Evolutionary conservation across 371 early-diverging fungal genomes (phyloP).

Genomic region (Caulochytrium protostelioides): DNA sequence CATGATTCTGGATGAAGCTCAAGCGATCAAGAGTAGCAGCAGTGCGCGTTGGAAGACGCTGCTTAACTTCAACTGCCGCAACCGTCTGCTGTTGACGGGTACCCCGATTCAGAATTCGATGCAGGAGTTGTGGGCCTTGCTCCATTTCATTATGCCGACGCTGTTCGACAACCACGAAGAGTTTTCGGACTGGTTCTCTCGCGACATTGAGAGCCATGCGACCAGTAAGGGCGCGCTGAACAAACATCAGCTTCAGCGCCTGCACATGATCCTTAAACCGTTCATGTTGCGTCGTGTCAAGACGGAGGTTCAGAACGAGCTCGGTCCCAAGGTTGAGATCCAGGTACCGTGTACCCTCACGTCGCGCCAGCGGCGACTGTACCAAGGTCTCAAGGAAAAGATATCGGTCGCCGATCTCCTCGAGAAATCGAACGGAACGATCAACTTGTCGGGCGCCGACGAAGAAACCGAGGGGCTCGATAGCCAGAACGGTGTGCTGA

Average conservation of each 20-base stretch:
- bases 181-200: conserved; percentile 87
- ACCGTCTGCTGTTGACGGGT: conserved; percentile 80
- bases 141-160: conserved; percentile 97
- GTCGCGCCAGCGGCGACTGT: conserved; percentile 56
- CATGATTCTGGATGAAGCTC: conserved; percentile 96
- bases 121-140: conserved; percentile 90
- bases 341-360: conserved; percentile 26
- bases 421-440: conserved; percentile 48
- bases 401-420: conserved; percentile 61
- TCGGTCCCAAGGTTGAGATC: conserved; percentile 52
- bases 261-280: conserved; percentile 93
- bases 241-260: conserved; percentile 65
- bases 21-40: conserved; percentile 84
- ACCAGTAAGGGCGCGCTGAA: conserved; percentile 54
- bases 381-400: conserved; percentile 53
- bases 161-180: conserved; percentile 87
- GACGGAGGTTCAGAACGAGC: conserved; percentile 84
- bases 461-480: too few relatives aligned
- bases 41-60: conserved; percentile 84
- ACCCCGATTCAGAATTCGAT: conserved; percentile 95
- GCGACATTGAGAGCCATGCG: conserved; percentile 80
- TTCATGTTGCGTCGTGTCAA: conserved; percentile 97
- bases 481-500: too few relatives aligned
- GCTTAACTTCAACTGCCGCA: conserved; percentile 76
- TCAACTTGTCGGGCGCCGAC: too few relatives aligned